Evolutionary conservation across 1,284 basidiomycete species (phyloP), one percentile per base, ranked within the genome.

Genomic region (Cronartium quercuum): DNA sequence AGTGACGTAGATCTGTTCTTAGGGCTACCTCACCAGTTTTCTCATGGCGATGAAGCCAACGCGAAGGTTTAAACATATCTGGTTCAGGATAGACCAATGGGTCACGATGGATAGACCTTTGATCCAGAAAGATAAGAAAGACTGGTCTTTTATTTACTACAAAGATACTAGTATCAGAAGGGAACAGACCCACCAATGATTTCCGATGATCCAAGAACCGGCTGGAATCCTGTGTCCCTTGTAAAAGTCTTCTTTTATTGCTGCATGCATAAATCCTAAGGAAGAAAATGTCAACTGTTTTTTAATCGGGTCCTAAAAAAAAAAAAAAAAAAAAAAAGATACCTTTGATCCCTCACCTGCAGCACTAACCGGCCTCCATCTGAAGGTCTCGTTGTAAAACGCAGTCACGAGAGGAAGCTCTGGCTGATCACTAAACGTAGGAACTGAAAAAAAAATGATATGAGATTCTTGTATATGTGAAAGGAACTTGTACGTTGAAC

Each of bases 351-450:
- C 12, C 65, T 65, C 75, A 66, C 77, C 77, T 12, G 76, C 70
- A 29, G 73, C 73, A 63, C 69, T 68, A 18, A 69, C 84, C 24
- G 88, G 88, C 66, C 88, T 82, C 89, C 89, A 90, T 37, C 89
- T 83, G 66, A 86, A 86, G 0, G 84, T 82, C 79, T 90, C 88
- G 24, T 85, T 79, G 21, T 88, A 84, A 79, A 88, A 90, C 0
- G 88, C 88, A 63, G 84, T 84, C 1, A 88, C 83, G 77, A 86
- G 84, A 0, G 86, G 85, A 4, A 89, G 83, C 40, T 79, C 77
- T 0, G 84, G 80, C 77, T 84, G 81, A 78, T 89, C 88, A 82
- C 70, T 86, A 0, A 89, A 73, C 3, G 62, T 73, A 40, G 70
- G 70, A 40, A 73, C 70, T 73, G 38, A 29, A 41, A 2, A 65